phyloP scores from a whole-genome alignment of 2,329 filamentous ascomycete species.

The Tolypocladium ophioglossoides region DNA sequence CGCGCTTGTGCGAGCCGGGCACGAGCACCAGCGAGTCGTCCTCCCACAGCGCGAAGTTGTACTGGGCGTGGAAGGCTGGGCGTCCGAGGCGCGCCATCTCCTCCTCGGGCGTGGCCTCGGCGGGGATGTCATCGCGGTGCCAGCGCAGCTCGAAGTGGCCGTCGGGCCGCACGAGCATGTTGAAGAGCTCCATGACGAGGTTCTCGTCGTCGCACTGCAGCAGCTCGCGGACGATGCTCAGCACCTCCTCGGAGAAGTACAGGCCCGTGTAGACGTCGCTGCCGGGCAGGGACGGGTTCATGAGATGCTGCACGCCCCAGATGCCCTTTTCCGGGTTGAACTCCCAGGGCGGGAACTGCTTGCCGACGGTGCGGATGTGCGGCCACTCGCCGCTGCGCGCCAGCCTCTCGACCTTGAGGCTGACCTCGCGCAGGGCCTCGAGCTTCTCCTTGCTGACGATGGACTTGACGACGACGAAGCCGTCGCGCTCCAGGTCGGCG shows the following conservation, averaged over 20 bases:
- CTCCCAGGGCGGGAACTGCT: conserved; percentile 84
- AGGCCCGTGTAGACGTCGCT: conserved; percentile 50
- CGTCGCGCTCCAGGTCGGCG: conserved; percentile 53
- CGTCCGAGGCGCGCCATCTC: conserved; percentile 51
- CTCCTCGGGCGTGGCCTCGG: conserved; percentile 53
- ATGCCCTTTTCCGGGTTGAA: conserved; percentile 53
- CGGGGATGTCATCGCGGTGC: conserved; percentile 76
- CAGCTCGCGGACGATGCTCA: conserved; percentile 54
- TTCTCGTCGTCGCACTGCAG: conserved; percentile 46
- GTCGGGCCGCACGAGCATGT: conserved; percentile 68
- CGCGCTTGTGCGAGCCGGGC: conserved; percentile 63
- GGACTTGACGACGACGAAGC: conserved; percentile 63
- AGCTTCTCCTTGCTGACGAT: conserved; percentile 49
- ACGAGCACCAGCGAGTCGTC: conserved; percentile 67
- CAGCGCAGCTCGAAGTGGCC: conserved; percentile 64
- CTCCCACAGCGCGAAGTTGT: conserved; percentile 72
- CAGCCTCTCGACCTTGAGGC: conserved; percentile 42
- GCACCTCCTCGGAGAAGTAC: conserved; percentile 61
- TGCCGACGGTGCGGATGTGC: conserved; percentile 71
- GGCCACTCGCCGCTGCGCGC: conserved; percentile 69
- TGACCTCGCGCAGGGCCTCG: conserved; percentile 47
- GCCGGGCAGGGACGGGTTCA: conserved; percentile 61
- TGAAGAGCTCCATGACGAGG: conserved; percentile 80
- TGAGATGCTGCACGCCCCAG: conserved; percentile 81
- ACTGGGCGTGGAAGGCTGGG: conserved; percentile 68